Percentiles rank a stretch among this genome's conserved stretches.
These are phyloP conservation scores for Bathelium albidoporum DNA, from an alignment of 495 filamentous ascomycete species.

Conservation along the genomic window DNA sequence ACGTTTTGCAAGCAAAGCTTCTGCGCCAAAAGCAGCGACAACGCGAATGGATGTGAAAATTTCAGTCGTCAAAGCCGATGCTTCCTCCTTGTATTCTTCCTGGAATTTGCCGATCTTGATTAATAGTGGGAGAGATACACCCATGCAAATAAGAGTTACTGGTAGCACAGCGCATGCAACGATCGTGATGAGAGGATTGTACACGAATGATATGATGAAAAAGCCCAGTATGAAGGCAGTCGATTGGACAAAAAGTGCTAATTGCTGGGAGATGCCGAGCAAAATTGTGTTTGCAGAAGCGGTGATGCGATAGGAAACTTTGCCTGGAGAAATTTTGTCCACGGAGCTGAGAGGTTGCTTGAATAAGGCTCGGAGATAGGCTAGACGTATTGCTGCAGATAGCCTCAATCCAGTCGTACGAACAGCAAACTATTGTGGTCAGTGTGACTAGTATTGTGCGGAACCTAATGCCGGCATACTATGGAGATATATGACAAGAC, in stretches of 20 bases:
- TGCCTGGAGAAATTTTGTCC: constrained; percentile 27
- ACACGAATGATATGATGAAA: constrained; percentile 25
- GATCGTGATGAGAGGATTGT: constrained; percentile 22
- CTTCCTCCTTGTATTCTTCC: constrained; percentile 48
- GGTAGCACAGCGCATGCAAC: constrained; percentile 45
- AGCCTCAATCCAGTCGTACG: constrained; percentile 26
- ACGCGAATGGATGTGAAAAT: constrained; percentile 36
- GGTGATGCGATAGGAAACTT: constrained; percentile 26
- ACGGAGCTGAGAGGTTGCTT: constrained; percentile 22
- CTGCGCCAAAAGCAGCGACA: constrained; percentile 54
- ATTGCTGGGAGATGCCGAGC: constrained; percentile 25
- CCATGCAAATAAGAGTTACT: constrained; percentile 47
- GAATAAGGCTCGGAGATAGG: constrained; percentile 26
- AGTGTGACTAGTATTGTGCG: constrained; percentile 1
- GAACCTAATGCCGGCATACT: constrained; percentile 28
- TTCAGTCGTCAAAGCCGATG: constrained; percentile 49
- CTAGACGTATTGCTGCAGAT: constrained; percentile 24
- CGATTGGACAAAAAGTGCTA: constrained; percentile 24
- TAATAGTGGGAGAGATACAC: constrained; percentile 43
- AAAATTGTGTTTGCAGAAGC: constrained; percentile 26
- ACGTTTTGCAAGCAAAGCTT: constrained; percentile 41
- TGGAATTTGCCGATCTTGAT: constrained; percentile 47
- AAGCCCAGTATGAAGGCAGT: constrained; percentile 22
- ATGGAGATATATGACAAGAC: constrained; percentile 46
- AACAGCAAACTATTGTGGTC: constrained; percentile 17